phyloP scores from a whole-genome alignment of 108 stramenopile genomes.

The Ochromonas danica region DNA sequence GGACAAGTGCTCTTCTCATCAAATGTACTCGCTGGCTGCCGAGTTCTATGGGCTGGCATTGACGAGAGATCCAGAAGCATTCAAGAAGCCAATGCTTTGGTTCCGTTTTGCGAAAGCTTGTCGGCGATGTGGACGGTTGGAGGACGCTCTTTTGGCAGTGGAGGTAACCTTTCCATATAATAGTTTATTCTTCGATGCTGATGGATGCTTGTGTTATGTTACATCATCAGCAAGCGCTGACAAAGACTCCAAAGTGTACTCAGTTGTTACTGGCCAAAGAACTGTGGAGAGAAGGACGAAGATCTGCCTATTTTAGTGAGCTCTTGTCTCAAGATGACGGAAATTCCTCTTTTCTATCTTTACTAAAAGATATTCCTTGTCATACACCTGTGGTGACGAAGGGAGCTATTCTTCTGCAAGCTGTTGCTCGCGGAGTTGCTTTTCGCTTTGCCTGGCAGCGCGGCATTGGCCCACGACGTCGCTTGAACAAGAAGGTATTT shows the following conservation, averaged over 20 bases:
- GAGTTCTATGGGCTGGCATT: conserved; percentile 10
- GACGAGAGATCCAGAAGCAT: conserved; percentile 1
- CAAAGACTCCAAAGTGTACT: too few relatives aligned
- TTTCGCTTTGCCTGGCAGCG: neutral
- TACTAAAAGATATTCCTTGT: neutral
- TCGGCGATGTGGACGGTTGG: neutral
- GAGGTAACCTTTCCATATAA: too few relatives aligned
- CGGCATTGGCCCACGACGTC: neutral
- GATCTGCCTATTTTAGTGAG: too few relatives aligned
- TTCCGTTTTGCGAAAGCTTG: neutral
- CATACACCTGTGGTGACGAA: neutral
- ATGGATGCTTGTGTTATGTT: too few relatives aligned
- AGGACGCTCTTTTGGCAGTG: neutral
- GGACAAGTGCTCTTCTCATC: neutral
- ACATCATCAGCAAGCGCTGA: too few relatives aligned
- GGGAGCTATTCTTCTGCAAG: neutral
- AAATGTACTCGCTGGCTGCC: neutral
- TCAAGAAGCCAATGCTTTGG: neutral
- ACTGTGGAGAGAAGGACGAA: too few relatives aligned
- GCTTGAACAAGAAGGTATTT: too few relatives aligned
- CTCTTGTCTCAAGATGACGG: too few relatives aligned
- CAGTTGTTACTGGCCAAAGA: too few relatives aligned
- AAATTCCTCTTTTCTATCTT: too few relatives aligned
- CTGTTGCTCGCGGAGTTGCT: neutral
- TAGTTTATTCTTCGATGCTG: too few relatives aligned